Base-by-base conservation (phyloP, 305 asterid genomes). In the Fraxinus sp. region DNA sequence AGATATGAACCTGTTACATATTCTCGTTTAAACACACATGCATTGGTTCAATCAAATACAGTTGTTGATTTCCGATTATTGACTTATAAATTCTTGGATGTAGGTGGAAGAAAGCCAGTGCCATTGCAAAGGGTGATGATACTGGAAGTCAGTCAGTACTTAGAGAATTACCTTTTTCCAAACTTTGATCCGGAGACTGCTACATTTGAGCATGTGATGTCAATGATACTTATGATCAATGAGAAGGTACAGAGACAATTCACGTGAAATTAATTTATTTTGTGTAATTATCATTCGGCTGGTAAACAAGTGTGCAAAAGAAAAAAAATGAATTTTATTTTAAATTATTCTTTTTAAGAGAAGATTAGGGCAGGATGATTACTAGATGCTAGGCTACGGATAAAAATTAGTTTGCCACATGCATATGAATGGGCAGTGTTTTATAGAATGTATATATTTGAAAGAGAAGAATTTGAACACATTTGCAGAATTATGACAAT, bases 101-200 rank as follows among this genome's bases (percentile, higher is more conserved):
- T 81, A 94, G 99, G 92, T 71, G 99, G 97, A 82, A 89, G 92
- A 86, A 94, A 92, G 89, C 92, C 98, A 9, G 97, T 92, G 79
- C 98, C 99, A 0, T 62, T 96, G 88, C 99, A 96, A 90, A 94
- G 99, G 89, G 99, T 90, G 83, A 96, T 96, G 99, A 90, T 96
- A 84, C 91, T 96, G 72, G 98, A 96, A 91, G 99, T 96, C 83
- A 96, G 98, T 85, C 98, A 94, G 86, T 96, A 93, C 89, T 83
- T 94, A 91, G 99, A 96, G 93, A 96, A 96, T 85, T 96, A 96
- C 84, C 97, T 96, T 8, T 94, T 95, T 97, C 99, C 99, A 22
- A 90, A 93, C 90, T 96, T 96, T 87, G 88, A 81, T 84, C 94
- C 95, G 2, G 99, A 96, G 89, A 87, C 90, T 75, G 89, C 99